These are phyloP conservation scores for Entophlyctis luteolus DNA, from an alignment of 192 early-diverging fungal species.

Conservation along the genomic window DNA sequence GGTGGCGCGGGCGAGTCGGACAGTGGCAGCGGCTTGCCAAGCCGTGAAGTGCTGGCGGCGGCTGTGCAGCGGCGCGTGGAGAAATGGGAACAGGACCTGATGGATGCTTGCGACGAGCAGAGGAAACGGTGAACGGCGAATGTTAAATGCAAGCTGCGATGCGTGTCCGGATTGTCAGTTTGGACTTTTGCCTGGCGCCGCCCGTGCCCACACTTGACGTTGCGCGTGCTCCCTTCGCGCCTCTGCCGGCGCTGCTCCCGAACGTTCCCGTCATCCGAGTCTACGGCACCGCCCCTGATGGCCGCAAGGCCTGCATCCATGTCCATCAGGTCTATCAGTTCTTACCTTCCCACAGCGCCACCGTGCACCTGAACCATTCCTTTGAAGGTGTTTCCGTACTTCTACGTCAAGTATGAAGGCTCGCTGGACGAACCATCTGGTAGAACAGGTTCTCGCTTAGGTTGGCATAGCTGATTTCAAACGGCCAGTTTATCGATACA, in stretches of 20 bases:
- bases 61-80: constrained; percentile 60
- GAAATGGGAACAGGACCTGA: constrained; percentile 63
- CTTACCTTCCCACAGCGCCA: no score
- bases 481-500: constrained; percentile 36
- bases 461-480: not conserved
- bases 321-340: constrained; percentile 81
- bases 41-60: constrained; percentile 33
- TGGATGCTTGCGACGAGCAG: constrained; percentile 46
- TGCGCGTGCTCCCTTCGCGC: constrained; percentile 6
- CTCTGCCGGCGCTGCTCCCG: not conserved
- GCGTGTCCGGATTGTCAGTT: not conserved
- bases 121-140: not conserved
- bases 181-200: not conserved
- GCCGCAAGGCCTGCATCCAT: constrained; percentile 77
- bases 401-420: constrained; percentile 71
- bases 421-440: constrained; percentile 21
- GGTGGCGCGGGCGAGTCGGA: constrained; percentile 24
- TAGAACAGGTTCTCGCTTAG: not conserved
- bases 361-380: not conserved
- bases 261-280: constrained; percentile 74
- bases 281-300: constrained; percentile 67
- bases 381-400: constrained; percentile 68
- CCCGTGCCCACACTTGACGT: not conserved
- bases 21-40: not conserved
- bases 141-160: not conserved